Evolutionary conservation across 2,329 filamentous ascomycete species (phyloP), one percentile per base, ranked within the genome.

Genomic region (Penicillium oxalicum): DNA sequence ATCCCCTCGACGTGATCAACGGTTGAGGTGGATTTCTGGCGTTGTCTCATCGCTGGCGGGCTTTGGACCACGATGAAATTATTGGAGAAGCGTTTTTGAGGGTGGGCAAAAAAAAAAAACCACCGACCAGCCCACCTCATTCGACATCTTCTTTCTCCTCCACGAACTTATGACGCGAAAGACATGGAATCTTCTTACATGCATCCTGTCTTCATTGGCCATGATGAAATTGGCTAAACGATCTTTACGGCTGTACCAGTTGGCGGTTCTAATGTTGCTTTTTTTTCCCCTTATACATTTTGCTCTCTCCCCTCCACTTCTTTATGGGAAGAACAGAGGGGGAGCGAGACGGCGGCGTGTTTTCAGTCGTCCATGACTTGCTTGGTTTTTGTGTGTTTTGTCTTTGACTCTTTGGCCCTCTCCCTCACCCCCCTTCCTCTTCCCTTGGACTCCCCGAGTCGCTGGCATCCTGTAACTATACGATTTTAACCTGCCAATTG

Each of bases 121-220:
- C 18, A 18, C 18, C 18, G 18, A 18, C 18, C 18, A 18, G 18
- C 18, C 18, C 18, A 18, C 18, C 18, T 18, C 18, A 18, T 18
- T 18, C 18, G 18, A 18, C 18, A 2, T 18, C 18, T 18, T 18
- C 18, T 18, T 18, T 18, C 18, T 18, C 18, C 18, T 18, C 18
- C 18, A 44, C 35, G 57, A 59, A 52, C 47, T 58, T 55, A 60
- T 49, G 57, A 60, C 48, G 28, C 49, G 49, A 56, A 51, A 50
- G 49, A 32, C 29, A 32, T 32, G 29, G 29, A 32, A 8, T 11
- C 4, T 32, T 8, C 11, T 32, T 4, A 7, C 29, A 7, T 36
- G 25, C 26, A 27, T 38, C 26, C 33, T 44, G 38, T 40, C 40
- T 43, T 52, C 48, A 32, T 54, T 50, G 53, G 48, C 51, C 48